phyloP scores from a whole-genome alignment of 2,329 filamentous ascomycete genomes.

The Pseudogymnoascus sp. region DNA sequence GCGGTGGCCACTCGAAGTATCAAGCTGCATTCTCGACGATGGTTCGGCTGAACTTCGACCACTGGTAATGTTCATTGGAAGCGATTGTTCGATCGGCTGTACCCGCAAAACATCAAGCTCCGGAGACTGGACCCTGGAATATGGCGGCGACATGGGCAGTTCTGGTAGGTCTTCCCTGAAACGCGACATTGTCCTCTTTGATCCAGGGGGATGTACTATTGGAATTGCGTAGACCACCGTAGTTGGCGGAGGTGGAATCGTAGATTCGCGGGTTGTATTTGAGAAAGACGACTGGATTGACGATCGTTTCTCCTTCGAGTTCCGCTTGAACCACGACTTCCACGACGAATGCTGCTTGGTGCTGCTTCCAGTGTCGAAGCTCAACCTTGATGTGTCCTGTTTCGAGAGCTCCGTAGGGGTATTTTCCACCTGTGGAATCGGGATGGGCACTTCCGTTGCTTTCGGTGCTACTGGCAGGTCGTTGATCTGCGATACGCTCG shows the following conservation, averaged over 20 bases:
- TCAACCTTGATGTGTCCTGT: slow-evolving; percentile 42
- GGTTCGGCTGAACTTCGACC: slow-evolving; percentile 24
- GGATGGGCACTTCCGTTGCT: neutral
- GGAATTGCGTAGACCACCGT: slow-evolving; percentile 1
- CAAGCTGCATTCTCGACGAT: slow-evolving; percentile 33
- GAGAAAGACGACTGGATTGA: slow-evolving; percentile 70
- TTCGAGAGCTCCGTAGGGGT: slow-evolving; percentile 36
- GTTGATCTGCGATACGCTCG: slow-evolving; percentile 44
- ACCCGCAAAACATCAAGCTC: slow-evolving; percentile 44
- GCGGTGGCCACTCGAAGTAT: slow-evolving; percentile 39
- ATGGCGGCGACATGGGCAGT: slow-evolving; percentile 73
- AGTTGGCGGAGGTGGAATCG: slow-evolving; percentile 32
- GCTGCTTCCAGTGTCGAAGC: slow-evolving; percentile 42
- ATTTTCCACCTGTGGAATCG: neutral
- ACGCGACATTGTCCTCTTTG: slow-evolving; percentile 73
- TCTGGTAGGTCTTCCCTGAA: slow-evolving; percentile 91
- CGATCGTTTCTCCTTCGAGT: slow-evolving; percentile 45
- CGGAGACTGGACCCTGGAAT: slow-evolving; percentile 71
- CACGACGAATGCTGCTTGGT: slow-evolving; percentile 44
- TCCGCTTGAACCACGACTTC: slow-evolving; percentile 61
- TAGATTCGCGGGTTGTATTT: slow-evolving; percentile 84
- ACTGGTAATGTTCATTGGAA: slow-evolving; percentile 18
- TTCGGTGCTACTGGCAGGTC: slow-evolving; percentile 28
- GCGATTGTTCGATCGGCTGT: slow-evolving; percentile 28
- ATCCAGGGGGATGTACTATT: slow-evolving; percentile 36